Conservation (phyloP, 1,284 basidiomycete genomes). For the Porodaedalea pini region DNA sequence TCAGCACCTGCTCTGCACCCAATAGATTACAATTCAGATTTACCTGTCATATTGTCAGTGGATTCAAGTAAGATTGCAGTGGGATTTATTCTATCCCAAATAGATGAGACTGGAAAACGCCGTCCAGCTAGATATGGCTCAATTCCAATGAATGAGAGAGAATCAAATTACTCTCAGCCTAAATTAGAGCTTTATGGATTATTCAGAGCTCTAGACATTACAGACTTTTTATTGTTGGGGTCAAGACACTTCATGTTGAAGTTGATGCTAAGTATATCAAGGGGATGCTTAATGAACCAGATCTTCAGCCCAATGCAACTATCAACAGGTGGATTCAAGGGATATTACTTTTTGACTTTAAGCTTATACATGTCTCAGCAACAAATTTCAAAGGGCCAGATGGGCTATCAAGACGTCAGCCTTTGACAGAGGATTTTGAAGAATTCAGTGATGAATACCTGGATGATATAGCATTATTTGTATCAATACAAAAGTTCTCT, state of each 20-base stretch:
- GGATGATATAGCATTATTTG: no score
- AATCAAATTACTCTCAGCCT: not conserved
- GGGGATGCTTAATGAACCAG: slow-evolving; percentile 25
- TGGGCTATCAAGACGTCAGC: no score
- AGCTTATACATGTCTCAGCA: slow-evolving; percentile 23
- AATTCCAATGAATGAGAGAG: slow-evolving; percentile 1
- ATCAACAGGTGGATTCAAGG: slow-evolving; percentile 26
- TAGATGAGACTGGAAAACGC: no score
- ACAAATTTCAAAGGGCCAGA: no score
- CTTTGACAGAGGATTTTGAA: not conserved
- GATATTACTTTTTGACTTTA: slow-evolving; percentile 24
- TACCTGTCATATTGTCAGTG: no score
- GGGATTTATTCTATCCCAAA: slow-evolving; percentile 33
- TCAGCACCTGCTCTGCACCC: slow-evolving; percentile 26
- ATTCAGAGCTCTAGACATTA: slow-evolving; percentile 1
- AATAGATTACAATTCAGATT: slow-evolving; percentile 32
- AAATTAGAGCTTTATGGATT: slow-evolving; percentile 3
- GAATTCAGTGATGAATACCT: slow-evolving; percentile 6
- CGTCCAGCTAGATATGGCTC: no score
- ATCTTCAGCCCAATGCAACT: slow-evolving; percentile 22
- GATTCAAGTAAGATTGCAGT: slow-evolving; percentile 35
- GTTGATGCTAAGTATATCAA: slow-evolving; percentile 25
- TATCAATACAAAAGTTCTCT: no score
- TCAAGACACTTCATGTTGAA: slow-evolving; percentile 21
- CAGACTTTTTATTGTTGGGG: not conserved